These are phyloP conservation scores for Eutypella sp. DNA, from an alignment of 2,329 filamentous ascomycete species.

Conservation along the genomic window DNA sequence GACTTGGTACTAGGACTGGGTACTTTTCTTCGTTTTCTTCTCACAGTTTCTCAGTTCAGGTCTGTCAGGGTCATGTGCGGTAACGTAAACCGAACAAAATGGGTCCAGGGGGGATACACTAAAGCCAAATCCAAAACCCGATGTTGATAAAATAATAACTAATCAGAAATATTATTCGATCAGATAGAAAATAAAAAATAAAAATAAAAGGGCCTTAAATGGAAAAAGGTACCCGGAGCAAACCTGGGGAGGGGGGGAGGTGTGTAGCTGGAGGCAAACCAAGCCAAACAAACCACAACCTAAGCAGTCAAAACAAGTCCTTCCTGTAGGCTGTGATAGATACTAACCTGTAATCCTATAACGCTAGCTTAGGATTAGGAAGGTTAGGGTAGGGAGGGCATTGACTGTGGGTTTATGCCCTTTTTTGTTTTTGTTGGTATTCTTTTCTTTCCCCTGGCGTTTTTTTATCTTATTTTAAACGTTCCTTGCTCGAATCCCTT, in stretches of 20 bases:
- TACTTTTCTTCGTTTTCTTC: no score
- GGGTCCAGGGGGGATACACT: background rate
- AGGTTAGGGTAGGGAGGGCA: conserved; percentile 1
- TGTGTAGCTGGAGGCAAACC: no score
- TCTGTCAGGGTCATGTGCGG: background rate
- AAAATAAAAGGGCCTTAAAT: no score
- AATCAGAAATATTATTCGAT: no score
- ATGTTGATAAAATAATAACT: no score
- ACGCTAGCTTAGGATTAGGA: conserved; percentile 1
- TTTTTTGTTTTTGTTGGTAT: background rate
- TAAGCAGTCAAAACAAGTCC: background rate
- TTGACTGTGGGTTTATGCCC: background rate
- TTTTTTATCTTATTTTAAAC: background rate
- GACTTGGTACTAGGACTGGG: no score
- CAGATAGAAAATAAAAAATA: no score
- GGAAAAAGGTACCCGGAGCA: no score
- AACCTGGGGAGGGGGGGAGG: no score
- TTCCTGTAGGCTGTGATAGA: background rate
- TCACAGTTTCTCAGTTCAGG: no score
- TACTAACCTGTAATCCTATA: background rate
- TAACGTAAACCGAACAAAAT: background rate
- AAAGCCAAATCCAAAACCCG: background rate
- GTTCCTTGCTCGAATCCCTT: no score
- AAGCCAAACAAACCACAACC: background rate
- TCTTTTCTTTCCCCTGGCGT: background rate